These are phyloP conservation scores for Botrytis aclada DNA, from an alignment of 2,329 filamentous ascomycete species.

Conservation along the genomic window DNA sequence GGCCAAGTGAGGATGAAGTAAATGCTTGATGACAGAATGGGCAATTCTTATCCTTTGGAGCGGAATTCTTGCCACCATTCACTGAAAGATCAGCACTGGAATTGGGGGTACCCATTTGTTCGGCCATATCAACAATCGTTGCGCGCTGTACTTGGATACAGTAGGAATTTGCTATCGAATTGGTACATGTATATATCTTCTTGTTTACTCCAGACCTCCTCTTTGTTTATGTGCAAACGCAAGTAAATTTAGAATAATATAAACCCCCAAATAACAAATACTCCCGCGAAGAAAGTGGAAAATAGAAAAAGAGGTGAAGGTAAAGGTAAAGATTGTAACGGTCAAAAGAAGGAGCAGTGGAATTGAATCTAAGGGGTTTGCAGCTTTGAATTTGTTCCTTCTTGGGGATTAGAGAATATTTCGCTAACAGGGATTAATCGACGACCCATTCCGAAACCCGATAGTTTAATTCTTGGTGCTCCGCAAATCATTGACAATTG, in stretches of 20 bases:
- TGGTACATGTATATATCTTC: not conserved
- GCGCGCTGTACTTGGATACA: slow-evolving; percentile 9
- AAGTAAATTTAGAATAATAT: slow-evolving; percentile 12
- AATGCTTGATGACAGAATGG: slow-evolving; percentile 87
- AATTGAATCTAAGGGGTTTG: slow-evolving; percentile 18
- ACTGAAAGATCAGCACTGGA: slow-evolving; percentile 37
- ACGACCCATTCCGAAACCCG: slow-evolving; percentile 11
- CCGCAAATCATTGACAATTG: slow-evolving; percentile 10
- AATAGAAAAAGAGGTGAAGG: not conserved
- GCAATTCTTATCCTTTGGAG: slow-evolving; percentile 77
- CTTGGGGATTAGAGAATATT: slow-evolving; percentile 18
- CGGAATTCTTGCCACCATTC: slow-evolving; percentile 32
- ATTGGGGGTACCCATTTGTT: slow-evolving; percentile 38
- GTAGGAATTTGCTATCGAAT: not conserved
- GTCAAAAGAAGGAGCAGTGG: not conserved
- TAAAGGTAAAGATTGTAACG: slow-evolving; percentile 3
- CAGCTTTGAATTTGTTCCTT: slow-evolving; percentile 19
- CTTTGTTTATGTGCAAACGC: slow-evolving; percentile 1
- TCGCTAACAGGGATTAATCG: slow-evolving; percentile 20
- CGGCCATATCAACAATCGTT: slow-evolving; percentile 31
- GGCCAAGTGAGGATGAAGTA: slow-evolving; percentile 88
- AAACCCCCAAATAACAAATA: slow-evolving; percentile 6
- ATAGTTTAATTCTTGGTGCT: slow-evolving; percentile 12
- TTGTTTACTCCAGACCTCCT: not conserved
- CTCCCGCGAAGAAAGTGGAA: slow-evolving; percentile 14